phyloP scores from a whole-genome alignment of 352 stramenopile genomes.

The Globisporangium ultimum region DNA sequence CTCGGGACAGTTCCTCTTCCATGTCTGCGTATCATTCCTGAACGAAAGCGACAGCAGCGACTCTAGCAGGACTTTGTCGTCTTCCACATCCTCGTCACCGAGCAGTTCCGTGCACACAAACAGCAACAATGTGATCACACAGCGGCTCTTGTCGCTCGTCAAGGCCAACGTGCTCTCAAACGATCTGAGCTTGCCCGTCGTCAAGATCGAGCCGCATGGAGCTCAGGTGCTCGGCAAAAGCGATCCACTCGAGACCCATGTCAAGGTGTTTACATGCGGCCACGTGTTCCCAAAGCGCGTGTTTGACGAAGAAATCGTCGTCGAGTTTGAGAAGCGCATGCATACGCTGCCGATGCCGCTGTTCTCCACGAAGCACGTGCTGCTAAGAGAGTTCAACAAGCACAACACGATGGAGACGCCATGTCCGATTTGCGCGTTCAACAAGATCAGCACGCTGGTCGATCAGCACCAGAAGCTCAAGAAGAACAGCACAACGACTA shows the following conservation, averaged over 20 bases:
- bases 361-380: conserved; percentile 59
- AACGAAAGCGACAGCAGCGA: conserved; percentile 22
- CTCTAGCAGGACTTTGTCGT: background rate
- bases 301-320: conserved; percentile 81
- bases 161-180: conserved; percentile 77
- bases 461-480: conserved; percentile 27
- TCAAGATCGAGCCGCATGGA: conserved; percentile 62
- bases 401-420: conserved; percentile 57
- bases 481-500: background rate
- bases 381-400: conserved; percentile 66
- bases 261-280: conserved; percentile 81
- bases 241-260: conserved; percentile 83
- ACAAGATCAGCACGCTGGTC: conserved; percentile 68
- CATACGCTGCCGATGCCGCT: conserved; percentile 53
- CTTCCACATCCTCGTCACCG: background rate
- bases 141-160: conserved; percentile 56
- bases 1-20: conserved; percentile 78
- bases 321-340: conserved; percentile 82
- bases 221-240: conserved; percentile 70
- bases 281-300: conserved; percentile 84
- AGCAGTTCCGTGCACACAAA: background rate
- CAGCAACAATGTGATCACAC: conserved; percentile 11
- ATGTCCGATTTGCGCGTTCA: conserved; percentile 79
- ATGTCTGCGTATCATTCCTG: conserved; percentile 63
- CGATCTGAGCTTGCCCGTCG: conserved; percentile 41